Base-by-base conservation (phyloP, 2,329 filamentous ascomycete species). In the Penicillium polonicum region DNA sequence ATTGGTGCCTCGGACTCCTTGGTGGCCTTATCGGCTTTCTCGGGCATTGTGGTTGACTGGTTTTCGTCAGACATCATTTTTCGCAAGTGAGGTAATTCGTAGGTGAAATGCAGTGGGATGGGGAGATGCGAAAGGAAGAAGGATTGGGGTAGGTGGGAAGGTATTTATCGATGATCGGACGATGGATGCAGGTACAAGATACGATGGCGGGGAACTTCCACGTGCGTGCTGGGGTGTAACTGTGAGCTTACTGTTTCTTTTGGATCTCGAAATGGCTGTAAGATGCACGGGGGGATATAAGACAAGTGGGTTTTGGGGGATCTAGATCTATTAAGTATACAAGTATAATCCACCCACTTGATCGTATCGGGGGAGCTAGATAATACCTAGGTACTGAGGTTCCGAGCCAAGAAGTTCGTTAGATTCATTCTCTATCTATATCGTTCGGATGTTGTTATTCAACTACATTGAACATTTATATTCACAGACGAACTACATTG, bases 1-100 rank as follows among this genome's bases (percentile, higher is more conserved):
- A 82, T 74, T 10, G 62, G 63, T 8, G 75, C 76, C 38, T 68
- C 66, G 23, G 71, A 48, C 51, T 66, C 65, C 4, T 21, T 39
- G 17, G 17, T 65, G 68, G 72, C 29, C 15, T 60, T 60, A 48
- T 31, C 31, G 21, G 41, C 23, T 13, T 38, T 52, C 5, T 27
- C 29, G n/a, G 25, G 12, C 36, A 41, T 50, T 13, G 23, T 17
- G 21, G 4, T 33, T 46, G 29, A 8, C 8, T 45, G 35, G 36
- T 38, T 38, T 21, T 49, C 21, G 13, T 39, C 42, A 42, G 38
- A 19, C 15, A 12, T 27, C 4, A 4, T 7, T 48, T 33, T 0
- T 13, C 13, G 31, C 15, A 6, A 13, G 44, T 46, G n/a, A 10
- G 27, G 13, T 17, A 2, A 9, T 21, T 33, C 2, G 43, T n/a